Evolutionary conservation across 2,329 filamentous ascomycete species (phyloP).

Genomic region (Acrocalymma vagum): DNA sequence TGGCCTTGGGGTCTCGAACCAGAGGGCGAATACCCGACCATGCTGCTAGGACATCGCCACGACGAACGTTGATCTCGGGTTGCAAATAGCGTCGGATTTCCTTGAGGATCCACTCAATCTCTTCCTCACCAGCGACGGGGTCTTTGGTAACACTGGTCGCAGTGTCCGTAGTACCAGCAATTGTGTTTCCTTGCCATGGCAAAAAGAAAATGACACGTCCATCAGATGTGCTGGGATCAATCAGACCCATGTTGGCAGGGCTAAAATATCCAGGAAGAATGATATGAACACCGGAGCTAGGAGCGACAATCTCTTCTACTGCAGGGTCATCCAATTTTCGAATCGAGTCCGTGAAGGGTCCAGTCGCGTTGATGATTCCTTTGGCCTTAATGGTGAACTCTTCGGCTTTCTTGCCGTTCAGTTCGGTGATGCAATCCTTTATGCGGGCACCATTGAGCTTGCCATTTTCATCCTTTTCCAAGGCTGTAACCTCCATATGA

Average conservation of each 20-base stretch:
- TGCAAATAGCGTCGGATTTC: conserved; percentile 85
- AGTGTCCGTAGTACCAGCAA: conserved; percentile 86
- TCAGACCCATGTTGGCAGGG: conserved; percentile 84
- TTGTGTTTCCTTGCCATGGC: conserved; percentile 92
- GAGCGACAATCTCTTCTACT: conserved; percentile 81
- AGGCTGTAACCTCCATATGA: conserved; percentile 79
- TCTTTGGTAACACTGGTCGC: conserved; percentile 76
- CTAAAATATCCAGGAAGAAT: conserved; percentile 89
- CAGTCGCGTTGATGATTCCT: conserved; percentile 88
- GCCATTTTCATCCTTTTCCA: conserved; percentile 78
- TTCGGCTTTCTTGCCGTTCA: conserved; percentile 67
- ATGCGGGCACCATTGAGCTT: conserved; percentile 77
- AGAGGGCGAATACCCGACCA: conserved; percentile 90
- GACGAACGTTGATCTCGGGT: conserved; percentile 83
- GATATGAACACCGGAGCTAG: conserved; percentile 85
- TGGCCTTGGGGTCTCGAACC: conserved; percentile 85
- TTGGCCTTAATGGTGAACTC: conserved; percentile 79
- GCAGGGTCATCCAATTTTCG: conserved; percentile 81
- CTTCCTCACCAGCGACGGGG: conserved; percentile 80
- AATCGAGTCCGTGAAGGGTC: conserved; percentile 86
- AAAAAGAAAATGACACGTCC: conserved; percentile 93
- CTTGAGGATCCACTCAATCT: conserved; percentile 87
- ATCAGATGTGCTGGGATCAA: conserved; percentile 86
- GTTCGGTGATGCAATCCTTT: conserved; percentile 73
- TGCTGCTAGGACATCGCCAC: conserved; percentile 86